These are phyloP conservation scores for Chenopodium suecicum DNA, from an alignment of 148 eudicot genomes.

Conservation along the genomic window DNA sequence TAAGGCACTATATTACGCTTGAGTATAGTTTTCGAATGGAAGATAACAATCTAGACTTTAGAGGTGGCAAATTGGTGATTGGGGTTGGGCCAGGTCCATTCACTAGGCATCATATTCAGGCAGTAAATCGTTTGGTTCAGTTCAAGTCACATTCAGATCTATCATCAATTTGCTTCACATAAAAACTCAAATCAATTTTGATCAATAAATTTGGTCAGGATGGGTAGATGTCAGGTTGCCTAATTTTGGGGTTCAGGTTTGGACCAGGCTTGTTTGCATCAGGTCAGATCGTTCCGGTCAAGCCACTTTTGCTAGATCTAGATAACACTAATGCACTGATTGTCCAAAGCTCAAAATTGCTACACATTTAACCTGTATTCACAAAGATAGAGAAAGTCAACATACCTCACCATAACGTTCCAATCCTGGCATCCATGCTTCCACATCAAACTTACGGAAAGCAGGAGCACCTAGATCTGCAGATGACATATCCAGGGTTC, in stretches of 20 bases:
- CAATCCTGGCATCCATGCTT: conserved; percentile 99
- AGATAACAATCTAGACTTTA: no score
- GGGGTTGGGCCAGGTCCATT: background rate
- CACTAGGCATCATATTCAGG: background rate
- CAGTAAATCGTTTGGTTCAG: background rate
- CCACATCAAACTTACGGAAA: conserved; percentile 84
- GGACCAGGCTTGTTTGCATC: background rate
- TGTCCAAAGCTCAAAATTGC: background rate
- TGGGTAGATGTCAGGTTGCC: background rate
- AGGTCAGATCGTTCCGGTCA: background rate
- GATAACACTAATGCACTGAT: background rate
- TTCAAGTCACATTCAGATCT: background rate
- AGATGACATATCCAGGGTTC: conserved; percentile 92
- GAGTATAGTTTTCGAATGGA: background rate
- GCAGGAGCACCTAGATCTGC: conserved; percentile 95
- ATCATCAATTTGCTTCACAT: background rate
- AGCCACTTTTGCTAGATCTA: background rate
- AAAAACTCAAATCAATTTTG: background rate
- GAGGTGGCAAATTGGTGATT: background rate
- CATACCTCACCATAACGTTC: conserved; percentile 91
- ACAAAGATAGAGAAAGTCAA: background rate
- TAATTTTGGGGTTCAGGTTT: background rate
- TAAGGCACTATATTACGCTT: background rate
- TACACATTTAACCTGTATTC: background rate
- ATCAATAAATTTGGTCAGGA: background rate